Evolutionary conservation across 1,139 yeast species (phyloP), one percentile per base, ranked within the genome.

Genomic region (Yamadazyma dushanensis): DNA sequence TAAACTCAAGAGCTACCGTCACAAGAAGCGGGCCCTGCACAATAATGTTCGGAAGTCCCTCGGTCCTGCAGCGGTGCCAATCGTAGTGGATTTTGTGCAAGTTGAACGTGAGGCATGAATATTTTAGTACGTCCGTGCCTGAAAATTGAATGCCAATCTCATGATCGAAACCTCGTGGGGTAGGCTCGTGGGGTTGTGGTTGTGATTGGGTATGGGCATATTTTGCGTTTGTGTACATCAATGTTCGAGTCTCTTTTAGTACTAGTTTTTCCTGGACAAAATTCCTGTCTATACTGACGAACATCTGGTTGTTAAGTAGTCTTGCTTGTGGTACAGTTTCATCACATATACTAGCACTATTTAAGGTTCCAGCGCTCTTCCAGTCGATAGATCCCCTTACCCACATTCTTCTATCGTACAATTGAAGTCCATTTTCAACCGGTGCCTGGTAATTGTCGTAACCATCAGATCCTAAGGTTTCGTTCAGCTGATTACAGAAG

Each of bases 391-490:
- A 57, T 1, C 97, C 97, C 26, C 81, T 79, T 0, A 76, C 80
- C 97, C 97, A 90, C 79, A 90, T 74, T 23, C 97, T 64, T 41
- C 94, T 64, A 17, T 61, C 61, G 52, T 66, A 87, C 5, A 60
- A 50, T 30, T 52, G 64, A 3, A 49, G 14, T 5, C 50, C 49
- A 14, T 39, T 43, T 5, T 41, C 40, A 1, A 40, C 29, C 1
- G 96, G 96, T 1, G 92, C 80, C 55, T 86, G 95, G 49, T 82
- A 78, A 38, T 80, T 70, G 47, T 86, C 95, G 57, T 87, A 90
- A 0, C 97, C 97, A 56, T 90, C 97, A 2, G 51, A 32, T 1
- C 84, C 81, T 17, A 87, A 53, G 3, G 56, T 57, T 1, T 45
- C 36, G 45, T 79, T 88, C 17, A 61, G 54, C 28, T 74, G 78